Percentiles rank a stretch among this genome's conserved stretches.
Evolutionary conservation across 2,329 filamentous ascomycete species (phyloP).

Genomic region (Periconia digitata): DNA sequence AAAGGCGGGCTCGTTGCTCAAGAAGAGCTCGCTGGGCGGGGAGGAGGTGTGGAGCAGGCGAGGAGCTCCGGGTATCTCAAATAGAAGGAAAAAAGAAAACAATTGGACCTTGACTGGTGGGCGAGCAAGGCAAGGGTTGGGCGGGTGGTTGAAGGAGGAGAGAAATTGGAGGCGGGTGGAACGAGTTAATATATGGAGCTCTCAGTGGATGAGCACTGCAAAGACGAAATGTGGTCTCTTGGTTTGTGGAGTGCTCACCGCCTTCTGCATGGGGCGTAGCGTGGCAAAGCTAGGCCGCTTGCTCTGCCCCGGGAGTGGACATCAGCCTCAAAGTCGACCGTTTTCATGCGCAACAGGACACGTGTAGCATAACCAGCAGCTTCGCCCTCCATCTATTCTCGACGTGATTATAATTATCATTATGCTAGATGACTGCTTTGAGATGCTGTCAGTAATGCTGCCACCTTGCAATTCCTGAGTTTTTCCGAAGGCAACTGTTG

Average conservation of each 20-base stretch:
- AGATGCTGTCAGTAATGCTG: too few relatives aligned
- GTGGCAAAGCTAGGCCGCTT: constrained; percentile 11
- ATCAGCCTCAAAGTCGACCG: constrained; percentile 31
- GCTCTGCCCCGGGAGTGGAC: constrained; percentile 19
- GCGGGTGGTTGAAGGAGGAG: constrained; percentile 20
- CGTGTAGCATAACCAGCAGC: constrained; percentile 18
- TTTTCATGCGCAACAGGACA: constrained; percentile 34
- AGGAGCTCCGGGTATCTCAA: constrained; percentile 33
- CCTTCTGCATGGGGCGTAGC: constrained; percentile 21
- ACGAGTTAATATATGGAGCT: constrained; percentile 30
- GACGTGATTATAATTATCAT: too few relatives aligned
- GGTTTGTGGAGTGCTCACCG: constrained; percentile 19
- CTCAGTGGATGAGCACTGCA: constrained; percentile 23
- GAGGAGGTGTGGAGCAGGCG: constrained; percentile 20
- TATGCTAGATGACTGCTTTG: too few relatives aligned
- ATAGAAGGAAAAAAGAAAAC: constrained; percentile 22
- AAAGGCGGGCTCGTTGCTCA: constrained; percentile 23
- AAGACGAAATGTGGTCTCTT: constrained; percentile 37
- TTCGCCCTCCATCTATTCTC: not conserved
- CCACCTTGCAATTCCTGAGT: too few relatives aligned
- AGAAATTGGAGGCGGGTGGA: constrained; percentile 18
- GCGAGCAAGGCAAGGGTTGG: constrained; percentile 17
- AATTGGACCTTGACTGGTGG: constrained; percentile 18
- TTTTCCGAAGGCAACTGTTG: too few relatives aligned
- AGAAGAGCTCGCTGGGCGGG: constrained; percentile 23